Percentiles rank a stretch among this genome's conserved stretches.
Conservation (phyloP, 495 filamentous ascomycete genomes). For the Xylaria venustula region DNA sequence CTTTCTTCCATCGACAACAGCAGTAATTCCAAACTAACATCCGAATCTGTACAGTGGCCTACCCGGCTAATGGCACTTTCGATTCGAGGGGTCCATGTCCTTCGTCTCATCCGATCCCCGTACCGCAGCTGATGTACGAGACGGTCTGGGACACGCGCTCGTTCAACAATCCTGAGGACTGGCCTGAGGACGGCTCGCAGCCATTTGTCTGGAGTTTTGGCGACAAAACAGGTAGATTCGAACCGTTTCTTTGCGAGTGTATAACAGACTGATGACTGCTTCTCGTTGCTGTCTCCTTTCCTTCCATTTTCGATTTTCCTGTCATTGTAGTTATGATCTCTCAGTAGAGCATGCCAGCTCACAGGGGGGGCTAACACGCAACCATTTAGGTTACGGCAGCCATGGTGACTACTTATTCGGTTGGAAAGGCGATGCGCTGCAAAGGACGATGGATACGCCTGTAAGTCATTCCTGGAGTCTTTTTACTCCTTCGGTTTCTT, state of each 20-base stretch:
- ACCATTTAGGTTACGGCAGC: conserved; percentile 26
- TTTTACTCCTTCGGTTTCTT: no score
- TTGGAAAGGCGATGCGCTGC: conserved; percentile 31
- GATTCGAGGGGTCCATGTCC: conserved; percentile 31
- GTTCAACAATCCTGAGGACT: conserved; percentile 44
- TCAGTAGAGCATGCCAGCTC: no score
- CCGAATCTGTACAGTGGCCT: conserved; percentile 17
- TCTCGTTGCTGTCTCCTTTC: no score
- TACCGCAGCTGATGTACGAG: conserved; percentile 35
- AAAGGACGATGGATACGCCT: conserved; percentile 30
- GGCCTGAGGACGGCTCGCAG: conserved; percentile 41
- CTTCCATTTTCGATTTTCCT: no score
- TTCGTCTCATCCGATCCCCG: conserved; percentile 25
- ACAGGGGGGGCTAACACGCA: no score
- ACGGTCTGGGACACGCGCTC: conserved; percentile 28
- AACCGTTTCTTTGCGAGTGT: no score
- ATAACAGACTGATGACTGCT: no score
- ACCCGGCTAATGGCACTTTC: conserved; percentile 31
- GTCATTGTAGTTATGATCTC: not conserved
- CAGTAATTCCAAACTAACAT: no score
- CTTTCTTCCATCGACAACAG: no score
- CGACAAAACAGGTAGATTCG: conserved; percentile 23
- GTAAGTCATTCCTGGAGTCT: no score
- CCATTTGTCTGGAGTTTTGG: conserved; percentile 43
- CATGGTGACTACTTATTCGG: conserved; percentile 35